Evolutionary conservation across 495 filamentous ascomycete species (phyloP), one percentile per base, ranked within the genome.

Genomic region (Penicillium robsamsonii): DNA sequence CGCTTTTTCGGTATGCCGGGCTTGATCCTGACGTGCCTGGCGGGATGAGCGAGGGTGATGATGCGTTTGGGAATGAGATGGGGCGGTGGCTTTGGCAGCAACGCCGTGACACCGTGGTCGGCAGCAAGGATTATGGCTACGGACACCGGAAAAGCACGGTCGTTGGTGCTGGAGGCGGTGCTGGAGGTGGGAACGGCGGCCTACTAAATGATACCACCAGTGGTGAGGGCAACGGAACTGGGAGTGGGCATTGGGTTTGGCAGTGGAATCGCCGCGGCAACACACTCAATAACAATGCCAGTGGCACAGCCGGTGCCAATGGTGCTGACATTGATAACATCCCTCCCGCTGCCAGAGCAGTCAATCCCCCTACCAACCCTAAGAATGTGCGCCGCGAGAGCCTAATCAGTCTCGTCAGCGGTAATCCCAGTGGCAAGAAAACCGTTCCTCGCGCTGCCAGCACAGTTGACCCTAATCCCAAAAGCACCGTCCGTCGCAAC

Each of bases 1-100:
- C 78, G 8, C 70, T 87, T n/a, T 86, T 86, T 59, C 68, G 64
- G 13, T 77, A 84, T 63, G 76, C 68, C 4, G 73, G 70, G 15
- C 46, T 76, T 40, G 56, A 76, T 50, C 64, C 70, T 18, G 57
- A 64, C 37, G 37, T 56, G 3, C 48, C 58, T 20, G 20, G 52
- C 18, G 38, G 37, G 33, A 13, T 46, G 35, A 25, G 30, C 30
- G 41, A 42, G 25, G 50, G 58, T 13, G 50, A 48, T 31, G 46
- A 58, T 31, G 67, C 31, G 11, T 13, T 40, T 22, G 37, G 24
- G 1, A 48, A 46, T 42, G 31, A 24, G 12, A 46, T 33, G 17
- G 52, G 52, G 4, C 20, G 52, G 22, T 54, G 52, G 52, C 10
- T 27, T 22, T 54, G 52, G 52, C 52, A 54, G 42, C 43, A 37